A percentile compares a stretch with the other conserved stretches of the same genome.
Conservation (phyloP, 306 rosid genomes). For the Vigna reflexopilosa region DNA sequence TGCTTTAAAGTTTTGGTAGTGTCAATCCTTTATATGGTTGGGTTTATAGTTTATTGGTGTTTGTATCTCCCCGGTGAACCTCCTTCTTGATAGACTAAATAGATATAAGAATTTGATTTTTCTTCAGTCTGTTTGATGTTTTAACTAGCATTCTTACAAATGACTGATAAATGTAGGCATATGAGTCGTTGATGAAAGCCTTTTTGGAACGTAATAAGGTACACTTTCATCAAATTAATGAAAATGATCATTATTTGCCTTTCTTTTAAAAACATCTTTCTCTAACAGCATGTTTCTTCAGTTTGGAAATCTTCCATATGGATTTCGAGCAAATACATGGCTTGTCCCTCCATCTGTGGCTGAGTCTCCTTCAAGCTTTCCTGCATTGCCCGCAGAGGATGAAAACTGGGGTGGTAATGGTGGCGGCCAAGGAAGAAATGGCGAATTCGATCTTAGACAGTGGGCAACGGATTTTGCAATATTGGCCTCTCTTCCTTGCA, state of each 20-base stretch:
- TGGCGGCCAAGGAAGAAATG: constrained; percentile 83
- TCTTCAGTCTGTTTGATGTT: not conserved
- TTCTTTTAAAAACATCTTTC: constrained; percentile 1
- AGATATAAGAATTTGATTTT: not conserved
- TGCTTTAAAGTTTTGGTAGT: no score
- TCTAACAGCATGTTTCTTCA: constrained; percentile 46
- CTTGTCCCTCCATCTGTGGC: constrained; percentile 84
- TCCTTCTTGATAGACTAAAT: not conserved
- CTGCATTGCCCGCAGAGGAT: constrained; percentile 78
- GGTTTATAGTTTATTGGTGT: no score
- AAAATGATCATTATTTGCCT: not conserved
- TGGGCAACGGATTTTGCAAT: constrained; percentile 85
- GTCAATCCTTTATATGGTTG: no score
- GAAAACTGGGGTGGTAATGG: constrained; percentile 95
- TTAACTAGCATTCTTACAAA: constrained; percentile 27
- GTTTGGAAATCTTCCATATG: constrained; percentile 98
- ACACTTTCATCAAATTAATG: constrained; percentile 28
- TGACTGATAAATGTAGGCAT: constrained; percentile 66
- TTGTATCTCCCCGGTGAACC: no score
- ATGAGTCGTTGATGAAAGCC: constrained; percentile 84
- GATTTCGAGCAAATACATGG: constrained; percentile 96
- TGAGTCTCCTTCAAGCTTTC: constrained; percentile 71
- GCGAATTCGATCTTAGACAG: constrained; percentile 61
- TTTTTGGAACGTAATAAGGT: constrained; percentile 92
- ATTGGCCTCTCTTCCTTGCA: constrained; percentile 81